A percentile compares a stretch with the other conserved stretches of the same genome.
These are phyloP conservation scores for Urostyla sp. DNA, from an alignment of 73 alveolate species.

Conservation along the genomic window DNA sequence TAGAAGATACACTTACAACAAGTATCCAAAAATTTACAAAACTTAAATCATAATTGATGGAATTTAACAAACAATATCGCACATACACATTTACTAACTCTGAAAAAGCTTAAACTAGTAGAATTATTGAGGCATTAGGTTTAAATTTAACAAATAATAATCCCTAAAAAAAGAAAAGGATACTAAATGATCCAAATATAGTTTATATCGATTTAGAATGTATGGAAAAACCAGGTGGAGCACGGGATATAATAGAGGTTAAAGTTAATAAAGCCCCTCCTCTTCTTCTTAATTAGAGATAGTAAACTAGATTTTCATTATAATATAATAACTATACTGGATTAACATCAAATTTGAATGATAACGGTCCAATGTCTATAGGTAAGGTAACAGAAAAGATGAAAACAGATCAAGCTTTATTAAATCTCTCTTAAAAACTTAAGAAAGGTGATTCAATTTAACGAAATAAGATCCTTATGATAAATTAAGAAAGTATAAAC, in stretches of 20 bases:
- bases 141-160: background rate
- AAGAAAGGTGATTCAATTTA: too few relatives aligned
- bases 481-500: too few relatives aligned
- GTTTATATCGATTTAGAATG: slow-evolving; percentile 31
- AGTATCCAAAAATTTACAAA: slow-evolving; percentile 24
- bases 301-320: slow-evolving; percentile 8
- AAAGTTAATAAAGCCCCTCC: slow-evolving; percentile 52
- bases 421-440: too few relatives aligned
- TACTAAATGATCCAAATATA: slow-evolving; percentile 40
- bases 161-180: background rate
- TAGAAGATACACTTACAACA: slow-evolving; percentile 33
- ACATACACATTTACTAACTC: slow-evolving; percentile 18
- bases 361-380: too few relatives aligned
- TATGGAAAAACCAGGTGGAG: slow-evolving; percentile 28
- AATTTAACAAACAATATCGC: slow-evolving; percentile 32
- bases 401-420: too few relatives aligned
- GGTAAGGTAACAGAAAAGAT: too few relatives aligned
- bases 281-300: slow-evolving; percentile 1
- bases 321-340: slow-evolving; percentile 42
- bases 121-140: slow-evolving; percentile 36
- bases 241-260: slow-evolving; percentile 38
- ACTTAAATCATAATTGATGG: slow-evolving; percentile 12
- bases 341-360: slow-evolving; percentile 1
- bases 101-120: slow-evolving; percentile 16
- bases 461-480: too few relatives aligned